These are phyloP conservation scores for Sextonia rubra DNA, from an alignment of 164 flowering plant species.

Conservation along the genomic window DNA sequence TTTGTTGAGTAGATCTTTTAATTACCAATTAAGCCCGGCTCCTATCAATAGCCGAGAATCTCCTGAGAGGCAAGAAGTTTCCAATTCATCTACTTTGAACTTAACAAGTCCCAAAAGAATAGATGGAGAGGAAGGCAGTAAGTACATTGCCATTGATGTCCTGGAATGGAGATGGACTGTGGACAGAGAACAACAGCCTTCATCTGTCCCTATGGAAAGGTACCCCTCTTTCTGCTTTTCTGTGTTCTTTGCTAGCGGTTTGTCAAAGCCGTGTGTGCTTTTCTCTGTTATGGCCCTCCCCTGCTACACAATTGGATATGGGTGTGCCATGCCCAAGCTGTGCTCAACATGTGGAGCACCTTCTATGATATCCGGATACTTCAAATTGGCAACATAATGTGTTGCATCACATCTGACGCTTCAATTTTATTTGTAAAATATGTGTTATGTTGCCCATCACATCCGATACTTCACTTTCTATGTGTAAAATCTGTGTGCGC, in stretches of 20 bases:
- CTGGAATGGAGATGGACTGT: constrained; percentile 84
- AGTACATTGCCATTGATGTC: constrained; percentile 63
- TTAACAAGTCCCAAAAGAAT: constrained; percentile 40
- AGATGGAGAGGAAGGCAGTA: constrained; percentile 47
- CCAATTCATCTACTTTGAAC: constrained; percentile 40
- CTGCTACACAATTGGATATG: too few species aligned
- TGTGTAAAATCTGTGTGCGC: too few species aligned
- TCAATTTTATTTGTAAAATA: too few species aligned
- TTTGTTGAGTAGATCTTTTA: constrained; percentile 78
- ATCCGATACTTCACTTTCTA: too few species aligned
- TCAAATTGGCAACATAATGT: too few species aligned
- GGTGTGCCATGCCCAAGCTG: too few species aligned
- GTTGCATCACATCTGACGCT: too few species aligned
- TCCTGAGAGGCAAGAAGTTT: constrained; percentile 57
- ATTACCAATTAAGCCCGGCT: constrained; percentile 64
- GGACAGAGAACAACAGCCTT: constrained; percentile 34
- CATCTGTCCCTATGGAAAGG: constrained; percentile 49
- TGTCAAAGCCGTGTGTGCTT: background rate
- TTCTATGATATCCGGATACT: too few species aligned
- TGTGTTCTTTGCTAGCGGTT: background rate
- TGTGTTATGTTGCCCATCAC: too few species aligned
- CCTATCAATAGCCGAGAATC: constrained; percentile 41
- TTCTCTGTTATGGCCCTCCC: too few species aligned
- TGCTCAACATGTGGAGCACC: too few species aligned
- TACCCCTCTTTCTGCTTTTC: constrained; percentile 14